phyloP scores from a whole-genome alignment of 2,329 filamentous ascomycete genomes.

The Bipolaris zeicola region DNA sequence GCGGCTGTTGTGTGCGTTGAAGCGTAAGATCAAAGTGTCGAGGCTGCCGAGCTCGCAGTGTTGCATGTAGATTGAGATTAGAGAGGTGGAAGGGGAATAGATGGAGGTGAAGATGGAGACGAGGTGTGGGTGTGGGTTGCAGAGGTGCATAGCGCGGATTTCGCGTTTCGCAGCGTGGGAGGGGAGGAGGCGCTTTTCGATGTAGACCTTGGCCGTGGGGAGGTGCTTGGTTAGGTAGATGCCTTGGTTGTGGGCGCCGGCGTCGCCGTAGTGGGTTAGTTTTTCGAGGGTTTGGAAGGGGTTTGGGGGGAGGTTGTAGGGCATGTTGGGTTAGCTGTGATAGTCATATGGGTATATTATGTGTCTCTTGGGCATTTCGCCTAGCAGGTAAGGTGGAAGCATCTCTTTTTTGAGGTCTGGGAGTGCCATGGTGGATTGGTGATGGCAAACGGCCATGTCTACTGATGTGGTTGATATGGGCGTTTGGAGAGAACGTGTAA shows the following conservation, averaged over 20 bases:
- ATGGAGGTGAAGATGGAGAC: background rate
- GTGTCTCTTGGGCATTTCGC: background rate
- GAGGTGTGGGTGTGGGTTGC: background rate
- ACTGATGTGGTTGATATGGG: background rate
- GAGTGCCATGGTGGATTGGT: background rate
- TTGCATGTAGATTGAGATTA: slow-evolving; percentile 16
- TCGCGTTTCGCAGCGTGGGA: background rate
- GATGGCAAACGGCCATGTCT: background rate
- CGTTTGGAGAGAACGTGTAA: background rate
- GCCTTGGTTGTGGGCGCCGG: background rate
- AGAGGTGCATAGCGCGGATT: background rate
- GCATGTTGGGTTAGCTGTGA: background rate
- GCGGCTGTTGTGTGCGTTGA: background rate
- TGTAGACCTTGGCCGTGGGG: background rate
- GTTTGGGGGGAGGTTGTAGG: background rate
- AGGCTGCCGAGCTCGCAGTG: slow-evolving; percentile 24
- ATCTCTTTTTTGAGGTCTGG: background rate
- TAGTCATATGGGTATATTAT: background rate
- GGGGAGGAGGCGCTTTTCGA: background rate
- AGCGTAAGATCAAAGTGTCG: slow-evolving; percentile 12
- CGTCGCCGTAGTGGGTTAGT: background rate
- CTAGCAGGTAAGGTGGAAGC: too few species aligned
- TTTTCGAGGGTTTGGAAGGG: background rate
- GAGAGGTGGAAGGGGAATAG: background rate
- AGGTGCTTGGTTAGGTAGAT: slow-evolving; percentile 1